Conservation (phyloP, 306 rosid species). For the Cucurbita pepo region DNA sequence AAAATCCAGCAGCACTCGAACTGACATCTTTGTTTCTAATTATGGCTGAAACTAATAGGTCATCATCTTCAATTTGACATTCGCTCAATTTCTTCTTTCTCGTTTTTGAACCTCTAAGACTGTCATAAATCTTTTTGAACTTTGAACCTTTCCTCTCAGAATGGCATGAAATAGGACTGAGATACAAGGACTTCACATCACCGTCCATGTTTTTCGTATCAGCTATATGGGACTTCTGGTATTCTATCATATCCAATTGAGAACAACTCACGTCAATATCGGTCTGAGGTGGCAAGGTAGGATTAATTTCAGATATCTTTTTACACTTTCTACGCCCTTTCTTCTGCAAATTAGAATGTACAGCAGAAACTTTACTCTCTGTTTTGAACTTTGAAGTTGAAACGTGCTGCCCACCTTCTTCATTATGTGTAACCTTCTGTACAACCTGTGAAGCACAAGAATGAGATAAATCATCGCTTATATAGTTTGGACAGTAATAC, state of each 20-base stretch:
- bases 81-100: constrained; percentile 27
- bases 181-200: constrained; percentile 18
- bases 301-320: constrained; percentile 67
- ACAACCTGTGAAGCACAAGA: constrained; percentile 19
- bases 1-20: constrained; percentile 19
- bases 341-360: constrained; percentile 34
- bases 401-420: constrained; percentile 19
- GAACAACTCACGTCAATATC: constrained; percentile 20
- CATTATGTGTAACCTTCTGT: constrained; percentile 18
- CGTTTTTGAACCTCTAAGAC: constrained; percentile 16
- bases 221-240: constrained; percentile 20
- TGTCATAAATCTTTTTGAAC: constrained; percentile 13
- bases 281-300: constrained; percentile 25
- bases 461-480: constrained; percentile 24
- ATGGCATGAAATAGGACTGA: constrained; percentile 21
- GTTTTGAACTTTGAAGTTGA: constrained; percentile 18
- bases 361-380: constrained; percentile 25
- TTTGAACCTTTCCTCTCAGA: constrained; percentile 25
- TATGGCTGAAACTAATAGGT: constrained; percentile 76
- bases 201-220: constrained; percentile 23
- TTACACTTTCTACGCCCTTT: constrained; percentile 63
- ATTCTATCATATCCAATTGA: constrained; percentile 26
- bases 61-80: constrained; percentile 81
- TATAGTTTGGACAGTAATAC: constrained; percentile 8
- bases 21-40: constrained; percentile 45